Evolutionary conservation across 2,329 filamentous ascomycete species (phyloP).

Genomic region (Monosporascus sp.): DNA sequence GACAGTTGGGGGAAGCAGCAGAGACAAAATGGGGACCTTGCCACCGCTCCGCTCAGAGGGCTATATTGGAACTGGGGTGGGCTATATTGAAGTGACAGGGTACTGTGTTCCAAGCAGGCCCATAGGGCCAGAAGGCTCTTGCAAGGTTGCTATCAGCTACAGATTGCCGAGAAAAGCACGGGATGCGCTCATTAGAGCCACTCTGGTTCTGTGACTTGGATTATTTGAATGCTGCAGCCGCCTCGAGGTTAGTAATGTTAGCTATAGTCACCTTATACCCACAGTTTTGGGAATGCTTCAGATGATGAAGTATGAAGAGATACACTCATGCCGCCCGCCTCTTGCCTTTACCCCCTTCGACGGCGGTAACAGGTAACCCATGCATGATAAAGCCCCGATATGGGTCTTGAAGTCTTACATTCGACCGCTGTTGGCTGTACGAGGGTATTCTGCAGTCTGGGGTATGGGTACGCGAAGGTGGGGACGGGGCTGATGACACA

Average conservation of each 20-base stretch:
- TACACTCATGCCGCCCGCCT: too few species aligned
- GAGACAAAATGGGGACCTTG: constrained; percentile 24
- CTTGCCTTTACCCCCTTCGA: too few species aligned
- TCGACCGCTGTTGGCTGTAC: too few species aligned
- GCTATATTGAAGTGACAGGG: constrained; percentile 28
- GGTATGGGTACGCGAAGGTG: neutral
- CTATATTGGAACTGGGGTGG: constrained; percentile 28
- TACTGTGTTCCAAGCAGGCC: constrained; percentile 27
- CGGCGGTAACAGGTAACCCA: too few species aligned
- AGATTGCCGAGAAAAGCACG: constrained; percentile 27
- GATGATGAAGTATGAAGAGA: too few species aligned
- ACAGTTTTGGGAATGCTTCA: too few species aligned
- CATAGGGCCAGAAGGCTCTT: constrained; percentile 26
- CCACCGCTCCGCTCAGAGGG: constrained; percentile 28
- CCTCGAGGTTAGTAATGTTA: too few species aligned
- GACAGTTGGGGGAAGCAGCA: constrained; percentile 11
- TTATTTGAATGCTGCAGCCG: too few species aligned
- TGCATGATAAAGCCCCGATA: too few species aligned
- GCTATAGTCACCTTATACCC: too few species aligned
- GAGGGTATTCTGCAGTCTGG: neutral
- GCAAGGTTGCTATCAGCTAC: constrained; percentile 27
- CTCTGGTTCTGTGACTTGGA: too few species aligned
- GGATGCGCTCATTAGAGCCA: constrained; percentile 9
- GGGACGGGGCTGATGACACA: constrained; percentile 1
- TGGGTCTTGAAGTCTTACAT: too few species aligned